phyloP scores from a whole-genome alignment of 305 asterid species.

The Petunia hybrid region DNA sequence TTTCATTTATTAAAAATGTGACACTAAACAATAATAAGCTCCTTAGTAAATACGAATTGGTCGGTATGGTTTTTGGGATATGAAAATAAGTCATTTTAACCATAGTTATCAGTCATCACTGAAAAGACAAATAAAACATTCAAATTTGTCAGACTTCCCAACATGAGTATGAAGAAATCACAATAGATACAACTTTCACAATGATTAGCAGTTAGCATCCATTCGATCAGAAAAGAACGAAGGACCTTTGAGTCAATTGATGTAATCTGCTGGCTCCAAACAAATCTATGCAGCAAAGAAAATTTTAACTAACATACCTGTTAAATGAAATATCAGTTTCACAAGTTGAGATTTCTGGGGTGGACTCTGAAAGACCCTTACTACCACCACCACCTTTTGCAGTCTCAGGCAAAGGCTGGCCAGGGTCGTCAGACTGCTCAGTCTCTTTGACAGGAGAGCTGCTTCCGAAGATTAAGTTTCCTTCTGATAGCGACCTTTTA shows the following conservation, averaged over 20 bases:
- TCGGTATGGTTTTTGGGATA: not conserved
- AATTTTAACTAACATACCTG: constrained; percentile 50
- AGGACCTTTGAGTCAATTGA: not conserved
- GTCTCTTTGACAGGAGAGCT: constrained; percentile 61
- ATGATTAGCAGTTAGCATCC: constrained; percentile 14
- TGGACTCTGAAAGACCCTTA: constrained; percentile 61
- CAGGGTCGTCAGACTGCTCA: constrained; percentile 53
- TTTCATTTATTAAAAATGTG: not conserved
- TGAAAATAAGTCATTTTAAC: not conserved
- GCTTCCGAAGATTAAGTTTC: constrained; percentile 71
- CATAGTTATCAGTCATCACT: not conserved
- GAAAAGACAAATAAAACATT: not conserved
- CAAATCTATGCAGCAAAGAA: constrained; percentile 12
- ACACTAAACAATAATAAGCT: not conserved
- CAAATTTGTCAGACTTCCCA: not conserved
- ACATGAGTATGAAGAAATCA: not conserved
- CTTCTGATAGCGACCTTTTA: constrained; percentile 91
- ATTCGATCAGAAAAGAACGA: not conserved
- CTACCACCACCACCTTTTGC: constrained; percentile 45
- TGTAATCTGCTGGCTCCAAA: not conserved
- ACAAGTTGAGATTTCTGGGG: constrained; percentile 73
- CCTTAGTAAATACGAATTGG: not conserved
- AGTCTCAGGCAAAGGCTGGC: constrained; percentile 47
- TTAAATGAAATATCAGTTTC: constrained; percentile 59
- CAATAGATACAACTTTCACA: not conserved